Percentiles rank a stretch among this genome's conserved stretches.
Conservation (phyloP, 2,329 filamentous ascomycete genomes). For the Exophiala sp. region DNA sequence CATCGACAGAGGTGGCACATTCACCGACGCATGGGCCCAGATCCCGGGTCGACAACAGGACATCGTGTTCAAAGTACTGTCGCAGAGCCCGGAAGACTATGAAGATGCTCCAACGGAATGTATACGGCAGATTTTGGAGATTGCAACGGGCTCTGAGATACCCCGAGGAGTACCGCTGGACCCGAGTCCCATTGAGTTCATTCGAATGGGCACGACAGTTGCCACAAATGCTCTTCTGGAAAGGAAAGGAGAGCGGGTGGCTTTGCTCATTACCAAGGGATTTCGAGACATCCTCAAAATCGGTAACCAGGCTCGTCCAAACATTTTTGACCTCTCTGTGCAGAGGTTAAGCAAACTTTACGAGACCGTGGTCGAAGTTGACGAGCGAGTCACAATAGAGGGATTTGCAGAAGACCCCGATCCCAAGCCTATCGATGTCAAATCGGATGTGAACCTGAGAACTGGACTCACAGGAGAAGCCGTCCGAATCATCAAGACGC, state of each 20-base stretch:
- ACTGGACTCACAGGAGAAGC: slow-evolving; percentile 47
- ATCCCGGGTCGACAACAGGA: slow-evolving; percentile 33
- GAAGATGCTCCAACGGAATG: slow-evolving; percentile 63
- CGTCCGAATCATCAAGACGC: slow-evolving; percentile 50
- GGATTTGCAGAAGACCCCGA: slow-evolving; percentile 21
- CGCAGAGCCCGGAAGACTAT: slow-evolving; percentile 38
- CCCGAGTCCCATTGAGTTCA: slow-evolving; percentile 1
- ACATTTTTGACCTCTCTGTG: slow-evolving; percentile 89
- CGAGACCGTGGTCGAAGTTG: slow-evolving; percentile 28
- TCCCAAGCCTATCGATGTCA: slow-evolving; percentile 3
- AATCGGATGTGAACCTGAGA: slow-evolving; percentile 3
- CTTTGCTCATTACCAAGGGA: slow-evolving; percentile 76
- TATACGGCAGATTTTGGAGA: slow-evolving; percentile 62
- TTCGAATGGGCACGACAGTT: slow-evolving; percentile 75
- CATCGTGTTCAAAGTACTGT: slow-evolving; percentile 38
- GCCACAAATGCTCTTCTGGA: slow-evolving; percentile 84
- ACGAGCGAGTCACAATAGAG: slow-evolving; percentile 33
- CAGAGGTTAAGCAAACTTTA: slow-evolving; percentile 66
- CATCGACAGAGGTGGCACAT: slow-evolving; percentile 38
- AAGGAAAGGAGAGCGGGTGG: slow-evolving; percentile 81
- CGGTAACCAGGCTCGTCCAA: slow-evolving; percentile 81
- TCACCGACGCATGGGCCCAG: slow-evolving; percentile 38
- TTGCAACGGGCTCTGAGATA: slow-evolving; percentile 34
- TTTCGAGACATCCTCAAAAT: slow-evolving; percentile 83
- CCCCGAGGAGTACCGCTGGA: slow-evolving; percentile 29